A percentile compares a stretch with the other conserved stretches of the same genome.
These are phyloP conservation scores for Boletus sensibilis DNA, from an alignment of 768 basidiomycete species.

Conservation along the genomic window DNA sequence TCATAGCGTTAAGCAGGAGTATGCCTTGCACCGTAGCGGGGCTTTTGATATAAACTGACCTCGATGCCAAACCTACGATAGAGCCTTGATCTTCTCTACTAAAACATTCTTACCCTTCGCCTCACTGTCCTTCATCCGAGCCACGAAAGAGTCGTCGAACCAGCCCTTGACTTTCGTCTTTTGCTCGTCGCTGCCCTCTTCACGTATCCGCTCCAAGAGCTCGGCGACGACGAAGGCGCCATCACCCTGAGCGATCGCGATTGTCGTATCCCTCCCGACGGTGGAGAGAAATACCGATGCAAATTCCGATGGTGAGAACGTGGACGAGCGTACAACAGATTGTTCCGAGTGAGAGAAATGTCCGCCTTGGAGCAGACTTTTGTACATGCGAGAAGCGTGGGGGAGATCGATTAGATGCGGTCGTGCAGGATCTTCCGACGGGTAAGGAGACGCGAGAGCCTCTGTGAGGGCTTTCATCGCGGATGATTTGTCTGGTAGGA, in stretches of 20 bases:
- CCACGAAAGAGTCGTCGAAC: constrained; percentile 52
- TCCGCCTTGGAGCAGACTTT: constrained; percentile 86
- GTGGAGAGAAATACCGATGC: constrained; percentile 54
- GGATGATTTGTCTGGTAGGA: constrained; percentile 61
- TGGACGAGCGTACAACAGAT: constrained; percentile 48
- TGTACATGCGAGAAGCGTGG: constrained; percentile 82
- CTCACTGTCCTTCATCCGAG: constrained; percentile 49
- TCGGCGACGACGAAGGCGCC: constrained; percentile 79
- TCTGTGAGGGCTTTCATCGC: constrained; percentile 61
- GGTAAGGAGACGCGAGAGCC: constrained; percentile 55
- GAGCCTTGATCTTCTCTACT: constrained; percentile 49
- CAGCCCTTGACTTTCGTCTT: constrained; percentile 50
- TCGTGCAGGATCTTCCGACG: constrained; percentile 45
- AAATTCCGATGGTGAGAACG: constrained; percentile 60
- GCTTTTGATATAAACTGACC: constrained; percentile 10
- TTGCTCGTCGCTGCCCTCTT: constrained; percentile 39
- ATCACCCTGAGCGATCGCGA: constrained; percentile 56
- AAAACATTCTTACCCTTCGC: constrained; percentile 74
- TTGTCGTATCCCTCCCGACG: constrained; percentile 50
- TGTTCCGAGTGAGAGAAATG: constrained; percentile 71
- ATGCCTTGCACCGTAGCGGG: not conserved
- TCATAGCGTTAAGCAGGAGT: not conserved
- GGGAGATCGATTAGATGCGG: constrained; percentile 79
- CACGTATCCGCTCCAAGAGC: constrained; percentile 57
- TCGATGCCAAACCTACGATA: constrained; percentile 22